Base-by-base conservation (phyloP, 768 basidiomycete species). In the Boletus tomentosulus region DNA sequence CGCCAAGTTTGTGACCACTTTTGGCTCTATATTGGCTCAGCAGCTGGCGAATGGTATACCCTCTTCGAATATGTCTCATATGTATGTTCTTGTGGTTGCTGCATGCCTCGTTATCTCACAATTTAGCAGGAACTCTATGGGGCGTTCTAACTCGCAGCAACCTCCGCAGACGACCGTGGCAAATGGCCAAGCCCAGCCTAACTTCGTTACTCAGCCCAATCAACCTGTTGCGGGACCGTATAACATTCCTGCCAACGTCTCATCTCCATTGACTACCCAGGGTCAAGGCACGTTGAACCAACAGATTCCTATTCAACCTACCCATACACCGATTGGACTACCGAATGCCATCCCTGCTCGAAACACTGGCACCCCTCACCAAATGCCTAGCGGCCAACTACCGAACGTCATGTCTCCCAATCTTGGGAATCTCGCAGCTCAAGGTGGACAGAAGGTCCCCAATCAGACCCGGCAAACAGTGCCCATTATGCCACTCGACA, bases 401-500 rank as follows among this genome's bases (percentile, higher is more conserved):
- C 51, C 71, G 6, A 71, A 62, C 45, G 62, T 60, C 25, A 64
- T 74, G 62, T 69, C 74, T 24, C 70, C 75, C 6, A n/a, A n/a
- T n/a, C n/a, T n/a, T n/a, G n/a, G n/a, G n/a, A 72, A 66, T 51
- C 67, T 65, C 31, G 37, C 51, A 6, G 22, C 54, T 6, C 51
- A 67, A 24, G 55, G 42, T 24, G 58, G 60, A 19, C 71, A 72
- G 46, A 62, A 58, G 42, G 53, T 48, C 3, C 22, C 60, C 19
- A 65, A 64, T 48, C 59, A 60, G n/a, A 16, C 54, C 1, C 61
- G 57, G 28, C 61, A 57, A 39, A 22, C 54, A 7, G 12, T 34
- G 33, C 50, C 19, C 1, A 48, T 70, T 11, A 65, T 72, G 50
- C 76, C 78, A 19, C 60, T 84, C 37, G 79, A 82, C 16, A 83